phyloP scores from a whole-genome alignment of 352 stramenopile genomes.

The Globisporangium takayamanum region DNA sequence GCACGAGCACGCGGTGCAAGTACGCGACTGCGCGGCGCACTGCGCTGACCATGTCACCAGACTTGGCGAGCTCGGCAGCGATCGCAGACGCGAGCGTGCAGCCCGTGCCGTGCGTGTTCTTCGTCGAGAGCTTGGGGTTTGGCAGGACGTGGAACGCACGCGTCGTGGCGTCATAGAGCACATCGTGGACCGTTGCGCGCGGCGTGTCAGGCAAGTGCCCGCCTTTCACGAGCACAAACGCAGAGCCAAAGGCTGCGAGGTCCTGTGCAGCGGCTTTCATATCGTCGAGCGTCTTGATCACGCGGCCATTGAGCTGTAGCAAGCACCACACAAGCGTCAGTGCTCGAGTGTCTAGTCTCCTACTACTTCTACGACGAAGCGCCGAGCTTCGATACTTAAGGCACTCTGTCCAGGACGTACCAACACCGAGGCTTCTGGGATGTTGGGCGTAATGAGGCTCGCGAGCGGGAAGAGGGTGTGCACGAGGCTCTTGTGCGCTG shows the following conservation, averaged over 20 bases:
- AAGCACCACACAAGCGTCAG: not conserved
- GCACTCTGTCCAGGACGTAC: constrained; percentile 20
- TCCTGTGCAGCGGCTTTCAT: constrained; percentile 78
- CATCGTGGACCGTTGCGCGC: constrained; percentile 22
- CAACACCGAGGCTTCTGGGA: constrained; percentile 89
- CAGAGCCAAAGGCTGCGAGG: constrained; percentile 51
- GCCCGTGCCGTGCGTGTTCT: constrained; percentile 81
- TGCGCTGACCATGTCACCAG: constrained; percentile 25
- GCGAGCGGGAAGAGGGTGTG: constrained; percentile 80
- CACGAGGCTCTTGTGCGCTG: constrained; percentile 65
- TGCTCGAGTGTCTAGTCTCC: too few species aligned
- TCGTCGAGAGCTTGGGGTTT: constrained; percentile 30
- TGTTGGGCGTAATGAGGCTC: constrained; percentile 91
- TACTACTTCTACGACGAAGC: too few species aligned
- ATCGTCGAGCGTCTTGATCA: constrained; percentile 37
- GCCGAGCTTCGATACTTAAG: not conserved
- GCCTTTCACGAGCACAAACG: constrained; percentile 90
- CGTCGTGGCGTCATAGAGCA: constrained; percentile 23
- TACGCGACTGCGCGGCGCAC: constrained; percentile 34
- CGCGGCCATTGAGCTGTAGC: constrained; percentile 26
- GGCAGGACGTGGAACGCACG: constrained; percentile 26
- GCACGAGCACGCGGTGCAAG: constrained; percentile 29
- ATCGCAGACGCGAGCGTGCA: constrained; percentile 92
- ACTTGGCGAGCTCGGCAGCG: constrained; percentile 77
- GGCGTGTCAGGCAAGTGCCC: constrained; percentile 55